phyloP scores from a whole-genome alignment of 2,329 filamentous ascomycete species.

The Fusarium brevicatenulatum region DNA sequence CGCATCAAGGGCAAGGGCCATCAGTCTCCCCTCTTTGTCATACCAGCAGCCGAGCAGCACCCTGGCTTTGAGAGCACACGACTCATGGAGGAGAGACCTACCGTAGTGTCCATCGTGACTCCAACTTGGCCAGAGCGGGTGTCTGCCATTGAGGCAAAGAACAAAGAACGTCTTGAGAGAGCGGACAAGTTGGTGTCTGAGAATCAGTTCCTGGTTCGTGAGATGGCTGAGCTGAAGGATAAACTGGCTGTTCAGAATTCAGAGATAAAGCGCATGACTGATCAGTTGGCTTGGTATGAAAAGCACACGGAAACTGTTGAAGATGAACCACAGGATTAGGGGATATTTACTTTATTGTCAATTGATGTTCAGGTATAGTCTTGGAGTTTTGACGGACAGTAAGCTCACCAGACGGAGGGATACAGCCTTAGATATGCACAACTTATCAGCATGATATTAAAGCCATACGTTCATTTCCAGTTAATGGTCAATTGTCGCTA shows the following conservation, averaged over 20 bases:
- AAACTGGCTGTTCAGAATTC: constrained; percentile 32
- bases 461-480: not conserved
- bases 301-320: not conserved
- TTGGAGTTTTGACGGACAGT: not conserved
- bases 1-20: constrained; percentile 57
- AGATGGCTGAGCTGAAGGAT: constrained; percentile 36
- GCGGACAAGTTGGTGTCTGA: constrained; percentile 26
- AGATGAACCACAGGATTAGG: not conserved
- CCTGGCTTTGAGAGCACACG: constrained; percentile 56
- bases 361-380: not conserved
- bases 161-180: constrained; percentile 37
- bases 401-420: not conserved
- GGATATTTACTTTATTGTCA: not conserved
- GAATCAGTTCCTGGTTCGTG: constrained; percentile 34
- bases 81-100: constrained; percentile 58
- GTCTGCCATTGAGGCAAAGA: constrained; percentile 45
- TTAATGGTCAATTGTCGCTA: not conserved
- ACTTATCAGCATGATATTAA: not conserved
- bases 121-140: constrained; percentile 48
- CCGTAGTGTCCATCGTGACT: constrained; percentile 46
- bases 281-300: constrained; percentile 38
- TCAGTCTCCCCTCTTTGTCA: constrained; percentile 61
- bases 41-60: constrained; percentile 61
- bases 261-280: constrained; percentile 30
- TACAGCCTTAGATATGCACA: not conserved